These are phyloP conservation scores for Penicillium digitatum DNA, from an alignment of 2,329 filamentous ascomycete genomes.

Conservation along the genomic window DNA sequence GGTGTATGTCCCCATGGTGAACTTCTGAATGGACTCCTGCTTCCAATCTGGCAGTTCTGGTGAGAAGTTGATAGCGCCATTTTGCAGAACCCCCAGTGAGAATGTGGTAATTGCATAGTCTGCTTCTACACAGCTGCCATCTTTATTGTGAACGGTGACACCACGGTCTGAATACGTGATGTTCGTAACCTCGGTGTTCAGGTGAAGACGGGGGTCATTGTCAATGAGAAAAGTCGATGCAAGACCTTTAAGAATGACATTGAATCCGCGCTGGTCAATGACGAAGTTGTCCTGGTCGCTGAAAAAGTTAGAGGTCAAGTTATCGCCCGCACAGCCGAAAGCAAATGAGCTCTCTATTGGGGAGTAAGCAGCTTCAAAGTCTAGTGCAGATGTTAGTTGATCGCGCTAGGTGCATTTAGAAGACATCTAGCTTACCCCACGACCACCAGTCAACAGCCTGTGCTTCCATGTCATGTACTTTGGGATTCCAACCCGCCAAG, in stretches of 20 bases:
- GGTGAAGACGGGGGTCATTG: slow-evolving; percentile 55
- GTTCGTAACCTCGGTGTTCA: slow-evolving; percentile 56
- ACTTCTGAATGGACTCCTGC: slow-evolving; percentile 58
- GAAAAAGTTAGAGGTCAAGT: slow-evolving; percentile 61
- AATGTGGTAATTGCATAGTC: slow-evolving; percentile 65
- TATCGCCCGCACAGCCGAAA: slow-evolving; percentile 55
- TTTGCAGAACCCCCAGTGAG: slow-evolving; percentile 64
- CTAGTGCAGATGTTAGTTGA: slow-evolving; percentile 24
- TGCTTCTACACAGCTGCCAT: slow-evolving; percentile 56
- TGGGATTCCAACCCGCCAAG: slow-evolving; percentile 61
- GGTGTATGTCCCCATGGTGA: slow-evolving; percentile 68
- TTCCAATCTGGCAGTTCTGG: slow-evolving; percentile 63
- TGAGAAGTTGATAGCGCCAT: slow-evolving; percentile 55
- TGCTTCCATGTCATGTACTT: slow-evolving; percentile 49
- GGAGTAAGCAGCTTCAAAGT: slow-evolving; percentile 57
- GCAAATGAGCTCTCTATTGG: slow-evolving; percentile 56
- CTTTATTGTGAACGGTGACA: slow-evolving; percentile 52
- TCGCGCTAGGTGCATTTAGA: not conserved
- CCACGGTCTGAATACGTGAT: slow-evolving; percentile 52
- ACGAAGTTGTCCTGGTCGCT: slow-evolving; percentile 61
- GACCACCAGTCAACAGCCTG: slow-evolving; percentile 62
- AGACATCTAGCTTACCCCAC: slow-evolving; percentile 32
- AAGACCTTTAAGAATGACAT: slow-evolving; percentile 54
- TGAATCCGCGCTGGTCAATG: slow-evolving; percentile 60
- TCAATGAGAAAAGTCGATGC: slow-evolving; percentile 54